Evolutionary conservation across 2,329 filamentous ascomycete genomes (phyloP).

Genomic region (Salinomyces thailandicus): DNA sequence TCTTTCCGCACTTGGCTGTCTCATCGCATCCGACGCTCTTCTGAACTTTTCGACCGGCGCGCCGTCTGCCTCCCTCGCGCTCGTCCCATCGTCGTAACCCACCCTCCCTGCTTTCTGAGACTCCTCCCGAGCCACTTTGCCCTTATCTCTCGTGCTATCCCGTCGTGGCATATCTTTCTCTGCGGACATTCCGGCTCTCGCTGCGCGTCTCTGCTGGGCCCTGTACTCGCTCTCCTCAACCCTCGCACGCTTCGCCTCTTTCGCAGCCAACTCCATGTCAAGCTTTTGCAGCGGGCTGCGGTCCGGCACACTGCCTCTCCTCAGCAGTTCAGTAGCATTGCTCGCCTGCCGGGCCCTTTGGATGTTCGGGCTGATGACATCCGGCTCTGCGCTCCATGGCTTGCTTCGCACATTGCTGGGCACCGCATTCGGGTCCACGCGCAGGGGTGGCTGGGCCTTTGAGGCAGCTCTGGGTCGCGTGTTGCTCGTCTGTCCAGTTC

Average conservation of each 20-base stretch:
- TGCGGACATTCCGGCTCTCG: conserved; percentile 1
- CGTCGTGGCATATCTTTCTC: conserved; percentile 11
- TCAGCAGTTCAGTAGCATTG: conserved; percentile 10
- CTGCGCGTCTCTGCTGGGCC: conserved; percentile 45
- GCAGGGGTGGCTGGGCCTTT: conserved; percentile 10
- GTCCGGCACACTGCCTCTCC: conserved; percentile 57
- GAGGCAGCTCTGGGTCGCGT: conserved; percentile 7
- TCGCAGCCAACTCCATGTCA: conserved; percentile 71
- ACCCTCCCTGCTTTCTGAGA: no score
- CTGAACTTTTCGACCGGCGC: no score
- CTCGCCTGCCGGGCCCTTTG: conserved; percentile 12
- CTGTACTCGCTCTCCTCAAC: conserved; percentile 71
- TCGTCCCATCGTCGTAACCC: conserved; percentile 1
- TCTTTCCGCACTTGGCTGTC: no score
- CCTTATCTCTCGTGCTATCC: conserved; percentile 10
- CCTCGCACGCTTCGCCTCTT: conserved; percentile 84
- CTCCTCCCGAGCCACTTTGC: not conserved
- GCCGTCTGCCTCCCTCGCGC: no score
- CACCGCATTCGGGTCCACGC: conserved; percentile 18
- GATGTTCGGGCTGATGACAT: conserved; percentile 12
- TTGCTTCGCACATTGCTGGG: conserved; percentile 20
- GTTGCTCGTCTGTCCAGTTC: conserved; percentile 8
- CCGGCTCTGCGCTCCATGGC: conserved; percentile 19
- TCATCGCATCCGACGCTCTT: no score
- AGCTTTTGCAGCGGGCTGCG: conserved; percentile 88